Conservation (phyloP, 1,139 yeast genomes). For the Debaryomyces coudertii region DNA sequence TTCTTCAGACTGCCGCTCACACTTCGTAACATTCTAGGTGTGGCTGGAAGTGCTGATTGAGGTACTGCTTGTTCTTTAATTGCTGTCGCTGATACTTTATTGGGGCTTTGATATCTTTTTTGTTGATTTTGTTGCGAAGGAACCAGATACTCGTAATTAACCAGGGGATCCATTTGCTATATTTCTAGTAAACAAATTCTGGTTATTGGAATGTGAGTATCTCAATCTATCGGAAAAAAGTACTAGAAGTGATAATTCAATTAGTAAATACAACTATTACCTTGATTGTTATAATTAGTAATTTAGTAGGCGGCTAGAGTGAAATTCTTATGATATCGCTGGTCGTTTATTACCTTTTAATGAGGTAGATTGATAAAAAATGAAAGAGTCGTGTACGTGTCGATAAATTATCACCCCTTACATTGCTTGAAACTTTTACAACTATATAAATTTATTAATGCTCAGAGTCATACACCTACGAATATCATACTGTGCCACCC, state of each 20-base stretch:
- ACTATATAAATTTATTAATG: neutral
- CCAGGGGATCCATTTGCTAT: slow-evolving; percentile 16
- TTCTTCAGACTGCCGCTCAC: slow-evolving; percentile 42
- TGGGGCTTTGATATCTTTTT: slow-evolving; percentile 8
- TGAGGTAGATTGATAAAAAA: slow-evolving; percentile 9
- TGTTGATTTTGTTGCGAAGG: slow-evolving; percentile 9
- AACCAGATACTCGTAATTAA: slow-evolving; percentile 15
- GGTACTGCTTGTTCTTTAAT: slow-evolving; percentile 4
- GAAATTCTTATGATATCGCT: neutral
- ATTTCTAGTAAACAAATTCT: slow-evolving; percentile 2
- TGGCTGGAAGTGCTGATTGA: slow-evolving; percentile 57
- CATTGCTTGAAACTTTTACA: slow-evolving; percentile 2
- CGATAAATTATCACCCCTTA: slow-evolving; percentile 1
- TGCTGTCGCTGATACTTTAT: neutral
- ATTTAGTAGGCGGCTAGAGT: slow-evolving; percentile 1
- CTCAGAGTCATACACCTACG: too few species aligned
- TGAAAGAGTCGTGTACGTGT: slow-evolving; percentile 1
- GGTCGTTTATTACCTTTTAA: slow-evolving; percentile 1
- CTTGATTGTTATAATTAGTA: neutral
- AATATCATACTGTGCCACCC: neutral
- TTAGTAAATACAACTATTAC: neutral
- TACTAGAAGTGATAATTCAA: neutral
- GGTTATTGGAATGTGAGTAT: slow-evolving; percentile 6
- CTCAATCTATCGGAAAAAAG: slow-evolving; percentile 1
- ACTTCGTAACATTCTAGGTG: slow-evolving; percentile 77